Evolutionary conservation across 192 early-diverging fungal species (phyloP).

Genomic region (Allomyces javanicus): DNA sequence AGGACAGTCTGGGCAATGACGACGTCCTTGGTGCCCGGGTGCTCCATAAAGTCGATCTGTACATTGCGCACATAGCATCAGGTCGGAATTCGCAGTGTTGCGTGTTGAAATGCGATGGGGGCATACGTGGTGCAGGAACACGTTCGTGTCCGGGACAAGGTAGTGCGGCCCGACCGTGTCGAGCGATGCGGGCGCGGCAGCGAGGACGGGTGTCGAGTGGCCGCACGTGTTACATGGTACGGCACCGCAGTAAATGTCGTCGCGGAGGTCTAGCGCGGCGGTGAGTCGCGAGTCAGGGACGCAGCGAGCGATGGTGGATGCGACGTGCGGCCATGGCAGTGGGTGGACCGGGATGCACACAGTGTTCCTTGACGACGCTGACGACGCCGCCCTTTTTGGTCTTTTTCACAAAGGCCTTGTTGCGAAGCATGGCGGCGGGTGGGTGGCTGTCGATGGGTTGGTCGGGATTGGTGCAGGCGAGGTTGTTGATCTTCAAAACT

Average conservation of each 20-base stretch:
- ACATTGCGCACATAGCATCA: background rate
- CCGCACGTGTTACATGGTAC: slow-evolving; percentile 32
- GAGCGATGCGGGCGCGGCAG: background rate
- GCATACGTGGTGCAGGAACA: slow-evolving; percentile 64
- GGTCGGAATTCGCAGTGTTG: too few relatives aligned
- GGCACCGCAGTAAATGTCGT: slow-evolving; percentile 78
- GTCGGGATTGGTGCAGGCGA: too few relatives aligned
- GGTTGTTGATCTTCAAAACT: too few relatives aligned
- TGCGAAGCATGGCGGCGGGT: slow-evolving; percentile 32
- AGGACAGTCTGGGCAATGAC: slow-evolving; percentile 85
- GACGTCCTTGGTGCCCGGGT: slow-evolving; percentile 66
- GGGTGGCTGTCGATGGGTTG: too few relatives aligned
- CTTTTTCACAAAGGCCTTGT: slow-evolving; percentile 73
- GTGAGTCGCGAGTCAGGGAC: too few relatives aligned
- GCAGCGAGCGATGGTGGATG: too few relatives aligned
- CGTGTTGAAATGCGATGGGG: slow-evolving; percentile 12
- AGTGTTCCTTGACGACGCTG: slow-evolving; percentile 91
- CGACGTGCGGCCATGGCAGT: too few relatives aligned
- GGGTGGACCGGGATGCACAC: slow-evolving; percentile 3
- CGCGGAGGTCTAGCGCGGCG: slow-evolving; percentile 41
- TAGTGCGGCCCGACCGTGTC: slow-evolving; percentile 37
- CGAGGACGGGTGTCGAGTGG: slow-evolving; percentile 3
- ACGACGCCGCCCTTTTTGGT: slow-evolving; percentile 80
- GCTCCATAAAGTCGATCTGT: slow-evolving; percentile 86
- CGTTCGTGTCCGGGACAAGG: slow-evolving; percentile 89